A percentile compares a stretch with the other conserved stretches of the same genome.
Conservation (phyloP, 257 asterid species). For the Nicotiana attenuata region DNA sequence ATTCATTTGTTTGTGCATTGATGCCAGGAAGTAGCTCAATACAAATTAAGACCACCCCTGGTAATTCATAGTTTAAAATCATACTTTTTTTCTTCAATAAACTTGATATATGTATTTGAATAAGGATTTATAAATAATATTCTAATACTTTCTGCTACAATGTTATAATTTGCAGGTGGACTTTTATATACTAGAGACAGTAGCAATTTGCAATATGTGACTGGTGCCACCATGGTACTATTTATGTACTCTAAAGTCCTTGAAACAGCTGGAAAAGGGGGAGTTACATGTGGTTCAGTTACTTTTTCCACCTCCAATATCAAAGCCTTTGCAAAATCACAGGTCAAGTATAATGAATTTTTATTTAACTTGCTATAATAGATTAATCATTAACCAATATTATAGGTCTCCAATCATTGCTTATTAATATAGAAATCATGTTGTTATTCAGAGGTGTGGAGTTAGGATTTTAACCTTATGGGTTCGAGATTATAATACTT, state of each 20-base stretch:
- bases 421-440: no score
- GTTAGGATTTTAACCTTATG: no score
- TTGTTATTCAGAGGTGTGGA: no score
- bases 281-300: conserved; percentile 51
- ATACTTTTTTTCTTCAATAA: no score
- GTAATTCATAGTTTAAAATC: conserved; percentile 14
- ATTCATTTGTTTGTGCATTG: conserved; percentile 64
- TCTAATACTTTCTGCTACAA: background rate
- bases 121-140: no score
- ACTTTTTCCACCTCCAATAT: conserved; percentile 39
- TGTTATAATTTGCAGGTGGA: conserved; percentile 51
- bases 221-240: conserved; percentile 54
- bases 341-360: conserved; percentile 26
- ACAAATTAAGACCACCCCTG: conserved; percentile 70
- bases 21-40: conserved; percentile 70
- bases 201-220: conserved; percentile 64
- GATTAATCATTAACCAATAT: no score
- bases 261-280: conserved; percentile 22
- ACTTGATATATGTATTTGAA: no score
- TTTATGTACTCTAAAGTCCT: conserved; percentile 47
- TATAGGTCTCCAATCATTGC: no score
- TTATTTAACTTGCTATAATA: no score
- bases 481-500: no score
- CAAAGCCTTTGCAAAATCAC: conserved; percentile 66
- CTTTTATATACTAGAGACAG: conserved; percentile 58